Evolutionary conservation across 2,329 filamentous ascomycete genomes (phyloP).

Genomic region (Colletotrichum orbiculare): DNA sequence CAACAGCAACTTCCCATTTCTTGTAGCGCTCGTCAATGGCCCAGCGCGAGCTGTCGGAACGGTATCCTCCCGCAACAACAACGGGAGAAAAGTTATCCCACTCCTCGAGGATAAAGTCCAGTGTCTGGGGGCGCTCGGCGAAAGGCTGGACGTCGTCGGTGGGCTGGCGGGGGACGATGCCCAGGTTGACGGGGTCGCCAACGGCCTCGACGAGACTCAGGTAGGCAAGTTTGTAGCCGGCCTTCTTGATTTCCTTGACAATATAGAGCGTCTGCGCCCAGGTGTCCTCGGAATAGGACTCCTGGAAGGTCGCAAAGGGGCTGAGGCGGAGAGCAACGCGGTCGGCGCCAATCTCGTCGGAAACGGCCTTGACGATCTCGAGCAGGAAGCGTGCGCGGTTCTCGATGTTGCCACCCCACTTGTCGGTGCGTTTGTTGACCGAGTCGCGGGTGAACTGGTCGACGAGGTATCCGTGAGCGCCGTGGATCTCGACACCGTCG

Average conservation of each 20-base stretch:
- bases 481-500: conserved; percentile 67
- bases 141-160: conserved; percentile 36
- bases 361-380: conserved; percentile 58
- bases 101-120: conserved; percentile 45
- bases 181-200: conserved; percentile 39
- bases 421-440: conserved; percentile 52
- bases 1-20: conserved; percentile 43
- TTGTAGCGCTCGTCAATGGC: conserved; percentile 43
- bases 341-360: conserved; percentile 47
- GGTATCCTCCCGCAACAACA: conserved; percentile 45
- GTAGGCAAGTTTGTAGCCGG: conserved; percentile 46
- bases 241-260: conserved; percentile 41
- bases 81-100: conserved; percentile 45
- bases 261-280: conserved; percentile 45
- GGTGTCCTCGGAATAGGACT: conserved; percentile 41
- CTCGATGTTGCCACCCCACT: conserved; percentile 63
- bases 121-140: conserved; percentile 37
- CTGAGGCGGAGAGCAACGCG: conserved; percentile 52
- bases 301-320: conserved; percentile 44
- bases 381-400: conserved; percentile 64
- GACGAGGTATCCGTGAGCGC: conserved; percentile 64
- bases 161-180: conserved; percentile 35
- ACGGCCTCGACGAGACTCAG: conserved; percentile 51
- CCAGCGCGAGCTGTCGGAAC: conserved; percentile 38
- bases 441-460: conserved; percentile 63